phyloP scores from a whole-genome alignment of 306 rosid species.

The Cicer cuneatum region DNA sequence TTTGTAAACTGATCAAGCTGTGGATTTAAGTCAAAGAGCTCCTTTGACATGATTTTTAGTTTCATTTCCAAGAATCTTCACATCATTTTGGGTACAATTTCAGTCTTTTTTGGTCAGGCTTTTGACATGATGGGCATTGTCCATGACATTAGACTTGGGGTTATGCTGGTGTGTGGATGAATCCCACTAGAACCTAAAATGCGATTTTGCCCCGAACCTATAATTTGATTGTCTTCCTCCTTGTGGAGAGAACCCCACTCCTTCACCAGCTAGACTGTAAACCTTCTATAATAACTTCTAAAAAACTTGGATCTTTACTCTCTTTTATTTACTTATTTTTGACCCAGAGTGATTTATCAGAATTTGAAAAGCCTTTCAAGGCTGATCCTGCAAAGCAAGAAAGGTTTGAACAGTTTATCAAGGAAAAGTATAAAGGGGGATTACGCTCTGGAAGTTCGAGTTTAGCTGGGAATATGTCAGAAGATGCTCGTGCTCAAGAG shows the following conservation, averaged over 20 bases:
- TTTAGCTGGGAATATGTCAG: conserved; percentile 84
- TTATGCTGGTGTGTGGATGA: conserved; percentile 29
- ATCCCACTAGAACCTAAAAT: conserved; percentile 20
- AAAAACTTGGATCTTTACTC: conserved; percentile 3
- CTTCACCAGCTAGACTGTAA: conserved; percentile 22
- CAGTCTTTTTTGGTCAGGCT: conserved; percentile 27
- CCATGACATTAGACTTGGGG: conserved; percentile 31
- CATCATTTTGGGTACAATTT: neutral
- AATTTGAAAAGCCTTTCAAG: conserved; percentile 78
- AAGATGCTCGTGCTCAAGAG: conserved; percentile 94
- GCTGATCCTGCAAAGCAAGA: conserved; percentile 90
- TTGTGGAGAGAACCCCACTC: conserved; percentile 18
- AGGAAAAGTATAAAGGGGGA: conserved; percentile 92
- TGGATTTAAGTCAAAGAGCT: conserved; percentile 40
- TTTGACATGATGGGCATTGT: conserved; percentile 22
- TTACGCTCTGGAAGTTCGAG: conserved; percentile 74
- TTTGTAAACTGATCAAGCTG: conserved; percentile 29
- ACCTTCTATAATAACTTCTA: conserved; percentile 15
- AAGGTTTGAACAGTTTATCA: conserved; percentile 88
- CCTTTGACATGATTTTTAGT: conserved; percentile 13
- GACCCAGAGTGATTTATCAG: conserved; percentile 61
- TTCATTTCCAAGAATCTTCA: conserved; percentile 28
- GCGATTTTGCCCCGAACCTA: conserved; percentile 14
- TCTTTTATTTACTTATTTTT: conserved; percentile 33
- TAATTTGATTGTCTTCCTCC: conserved; percentile 17